Evolutionary conservation across 148 eudicot species (phyloP).

Genomic region (Mesembryanthemum crystallinum): DNA sequence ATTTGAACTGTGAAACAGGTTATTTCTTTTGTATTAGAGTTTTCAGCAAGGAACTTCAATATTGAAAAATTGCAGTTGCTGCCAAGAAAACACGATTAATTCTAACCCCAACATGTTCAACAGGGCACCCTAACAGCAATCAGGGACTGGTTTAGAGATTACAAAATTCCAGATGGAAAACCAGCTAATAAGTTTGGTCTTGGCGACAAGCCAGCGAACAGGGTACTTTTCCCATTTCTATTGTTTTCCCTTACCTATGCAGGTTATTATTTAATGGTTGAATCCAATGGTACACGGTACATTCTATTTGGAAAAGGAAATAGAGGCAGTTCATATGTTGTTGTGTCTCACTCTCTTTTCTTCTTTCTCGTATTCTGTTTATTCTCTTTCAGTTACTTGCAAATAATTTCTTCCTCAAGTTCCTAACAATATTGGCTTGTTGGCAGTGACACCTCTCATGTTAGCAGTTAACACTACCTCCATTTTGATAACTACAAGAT

Average conservation of each 20-base stretch:
- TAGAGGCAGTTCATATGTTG: neutral
- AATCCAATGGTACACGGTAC: neutral
- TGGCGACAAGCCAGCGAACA: slow-evolving; percentile 89
- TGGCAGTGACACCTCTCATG: neutral
- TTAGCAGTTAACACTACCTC: neutral
- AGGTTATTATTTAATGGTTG: neutral
- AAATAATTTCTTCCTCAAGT: neutral
- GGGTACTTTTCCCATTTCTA: slow-evolving; percentile 42
- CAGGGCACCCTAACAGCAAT: slow-evolving; percentile 97
- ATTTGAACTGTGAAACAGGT: neutral
- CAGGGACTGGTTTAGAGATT: slow-evolving; percentile 98
- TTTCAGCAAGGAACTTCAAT: too few species aligned
- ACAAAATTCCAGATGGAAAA: slow-evolving; percentile 97
- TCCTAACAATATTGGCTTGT: neutral
- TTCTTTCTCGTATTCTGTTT: neutral
- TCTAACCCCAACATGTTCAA: slow-evolving; percentile 10
- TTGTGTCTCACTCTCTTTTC: neutral
- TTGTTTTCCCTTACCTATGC: neutral
- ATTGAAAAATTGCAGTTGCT: neutral
- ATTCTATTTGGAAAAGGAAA: neutral
- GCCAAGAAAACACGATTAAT: neutral
- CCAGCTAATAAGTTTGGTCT: slow-evolving; percentile 97
- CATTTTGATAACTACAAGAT: neutral
- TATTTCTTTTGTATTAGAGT: neutral
- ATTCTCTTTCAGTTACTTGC: neutral